Evolutionary conservation across 371 early-diverging fungal genomes (phyloP).

Genomic region (Mucor racemosus): DNA sequence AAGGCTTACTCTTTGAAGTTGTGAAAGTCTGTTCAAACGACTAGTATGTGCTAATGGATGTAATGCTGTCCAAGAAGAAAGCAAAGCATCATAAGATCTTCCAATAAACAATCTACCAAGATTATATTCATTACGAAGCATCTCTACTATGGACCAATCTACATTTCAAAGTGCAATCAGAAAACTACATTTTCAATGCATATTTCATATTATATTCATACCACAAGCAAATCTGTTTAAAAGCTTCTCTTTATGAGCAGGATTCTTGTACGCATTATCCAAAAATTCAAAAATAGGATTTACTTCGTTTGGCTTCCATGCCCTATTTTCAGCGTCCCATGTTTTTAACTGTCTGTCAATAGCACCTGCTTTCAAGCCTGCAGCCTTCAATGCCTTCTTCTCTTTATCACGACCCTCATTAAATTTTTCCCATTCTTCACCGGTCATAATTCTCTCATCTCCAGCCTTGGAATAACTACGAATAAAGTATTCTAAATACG

Average conservation of each 20-base stretch:
- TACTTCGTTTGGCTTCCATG: conserved; percentile 31
- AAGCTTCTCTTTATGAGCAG: conserved; percentile 41
- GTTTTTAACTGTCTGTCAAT: neutral
- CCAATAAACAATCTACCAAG: conserved; percentile 57
- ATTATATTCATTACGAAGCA: conserved; percentile 53
- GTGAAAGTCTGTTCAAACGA: conserved; percentile 47
- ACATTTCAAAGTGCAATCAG: neutral
- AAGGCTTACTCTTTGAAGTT: conserved; percentile 57
- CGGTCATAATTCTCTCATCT: neutral
- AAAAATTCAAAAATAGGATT: conserved; percentile 63
- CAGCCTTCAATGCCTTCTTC: neutral
- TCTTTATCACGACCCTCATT: neutral
- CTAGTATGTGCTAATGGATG: conserved; percentile 61
- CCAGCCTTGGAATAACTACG: conserved; percentile 53
- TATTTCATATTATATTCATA: conserved; percentile 27
- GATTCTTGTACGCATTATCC: conserved; percentile 47
- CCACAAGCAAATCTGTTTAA: conserved; percentile 54
- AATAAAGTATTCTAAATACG: conserved; percentile 60
- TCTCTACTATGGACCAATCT: conserved; percentile 58
- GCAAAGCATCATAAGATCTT: conserved; percentile 56
- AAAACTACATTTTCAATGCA: neutral
- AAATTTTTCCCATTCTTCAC: neutral
- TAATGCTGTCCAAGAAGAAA: conserved; percentile 56
- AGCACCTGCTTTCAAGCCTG: neutral
- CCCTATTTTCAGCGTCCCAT: neutral